These are phyloP conservation scores for Gossypium stocksii DNA, from an alignment of 345 rosid species.

Conservation along the genomic window DNA sequence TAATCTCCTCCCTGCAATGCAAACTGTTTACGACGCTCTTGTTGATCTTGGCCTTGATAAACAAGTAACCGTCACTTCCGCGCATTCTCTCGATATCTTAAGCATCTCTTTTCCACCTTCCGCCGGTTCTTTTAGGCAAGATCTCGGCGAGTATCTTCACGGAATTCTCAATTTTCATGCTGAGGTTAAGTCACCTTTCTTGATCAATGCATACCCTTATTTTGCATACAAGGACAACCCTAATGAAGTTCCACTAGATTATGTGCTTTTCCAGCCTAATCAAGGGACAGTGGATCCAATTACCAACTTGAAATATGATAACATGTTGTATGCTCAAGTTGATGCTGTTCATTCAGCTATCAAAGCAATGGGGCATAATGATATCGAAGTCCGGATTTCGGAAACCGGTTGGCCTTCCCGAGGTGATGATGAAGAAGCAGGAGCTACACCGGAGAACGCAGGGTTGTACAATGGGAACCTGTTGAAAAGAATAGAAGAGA, in stretches of 20 bases:
- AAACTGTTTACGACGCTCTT: conserved; percentile 42
- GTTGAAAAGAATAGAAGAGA: conserved; percentile 40
- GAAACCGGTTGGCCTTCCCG: conserved; percentile 98
- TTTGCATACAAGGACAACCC: conserved; percentile 76
- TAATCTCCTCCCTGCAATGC: conserved; percentile 77
- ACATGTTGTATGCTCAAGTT: conserved; percentile 90
- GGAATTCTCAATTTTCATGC: conserved; percentile 61
- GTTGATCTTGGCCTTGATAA: conserved; percentile 54
- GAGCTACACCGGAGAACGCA: conserved; percentile 77
- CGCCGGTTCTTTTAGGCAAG: conserved; percentile 52
- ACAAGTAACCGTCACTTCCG: conserved; percentile 63
- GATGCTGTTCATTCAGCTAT: conserved; percentile 88
- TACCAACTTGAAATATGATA: conserved; percentile 72
- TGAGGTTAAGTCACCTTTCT: conserved; percentile 58
- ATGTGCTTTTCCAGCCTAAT: conserved; percentile 77
- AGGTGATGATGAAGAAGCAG: conserved; percentile 68
- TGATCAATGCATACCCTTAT: conserved; percentile 85
- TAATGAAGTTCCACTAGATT: conserved; percentile 45
- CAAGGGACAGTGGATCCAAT: conserved; percentile 52
- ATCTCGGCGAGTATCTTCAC: conserved; percentile 44
- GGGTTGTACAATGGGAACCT: conserved; percentile 68
- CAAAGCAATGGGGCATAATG: conserved; percentile 57
- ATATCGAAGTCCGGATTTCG: conserved; percentile 58
- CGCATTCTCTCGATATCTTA: conserved; percentile 60
- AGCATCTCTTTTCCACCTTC: conserved; percentile 72